phyloP scores from a whole-genome alignment of 148 eudicot genomes.

The Suaeda aralocaspica region DNA sequence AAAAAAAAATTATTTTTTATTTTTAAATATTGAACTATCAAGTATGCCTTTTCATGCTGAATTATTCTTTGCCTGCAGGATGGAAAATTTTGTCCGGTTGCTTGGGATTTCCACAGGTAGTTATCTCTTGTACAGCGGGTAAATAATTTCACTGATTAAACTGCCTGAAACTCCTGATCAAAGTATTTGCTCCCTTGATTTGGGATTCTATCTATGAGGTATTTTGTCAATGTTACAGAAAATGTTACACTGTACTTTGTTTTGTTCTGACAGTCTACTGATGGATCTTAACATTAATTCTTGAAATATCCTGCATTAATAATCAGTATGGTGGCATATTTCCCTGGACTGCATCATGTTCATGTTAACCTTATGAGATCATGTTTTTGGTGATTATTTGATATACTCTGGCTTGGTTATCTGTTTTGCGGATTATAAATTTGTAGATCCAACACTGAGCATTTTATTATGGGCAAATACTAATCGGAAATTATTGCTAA shows the following conservation, averaged over 20 bases:
- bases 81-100: constrained; percentile 96
- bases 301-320: background rate
- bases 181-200: too few species aligned
- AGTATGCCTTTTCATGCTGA: constrained; percentile 20
- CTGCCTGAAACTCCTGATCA: too few species aligned
- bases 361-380: background rate
- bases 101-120: constrained; percentile 84
- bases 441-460: background rate
- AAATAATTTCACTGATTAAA: too few species aligned
- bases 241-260: background rate
- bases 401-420: too few species aligned
- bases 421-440: too few species aligned
- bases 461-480: background rate
- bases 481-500: constrained; percentile 20
- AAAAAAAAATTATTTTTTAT: too few species aligned
- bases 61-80: constrained; percentile 50
- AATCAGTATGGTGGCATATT: background rate
- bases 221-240: background rate
- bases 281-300: background rate
- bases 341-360: background rate
- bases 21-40: background rate
- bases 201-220: background rate
- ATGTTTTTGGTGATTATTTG: too few species aligned
- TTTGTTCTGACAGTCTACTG: too few species aligned
- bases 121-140: too few species aligned